Conservation (phyloP, 495 filamentous ascomycete species). For the Daldinia concentrica region DNA sequence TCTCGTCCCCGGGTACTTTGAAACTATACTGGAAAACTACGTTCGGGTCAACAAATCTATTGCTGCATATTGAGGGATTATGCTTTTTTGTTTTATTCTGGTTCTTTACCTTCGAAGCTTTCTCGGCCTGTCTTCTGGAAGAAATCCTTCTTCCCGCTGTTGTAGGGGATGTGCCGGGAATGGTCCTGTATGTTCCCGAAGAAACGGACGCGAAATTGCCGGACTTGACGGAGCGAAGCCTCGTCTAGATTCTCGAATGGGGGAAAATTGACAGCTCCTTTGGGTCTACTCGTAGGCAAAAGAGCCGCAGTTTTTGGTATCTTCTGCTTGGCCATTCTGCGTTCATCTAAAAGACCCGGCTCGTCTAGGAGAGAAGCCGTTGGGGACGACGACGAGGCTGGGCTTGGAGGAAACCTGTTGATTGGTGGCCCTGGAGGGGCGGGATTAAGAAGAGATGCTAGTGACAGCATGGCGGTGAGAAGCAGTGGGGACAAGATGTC, state of each 20-base stretch:
- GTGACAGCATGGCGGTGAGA: constrained; percentile 60
- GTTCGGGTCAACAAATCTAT: constrained; percentile 28
- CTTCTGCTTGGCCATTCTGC: constrained; percentile 51
- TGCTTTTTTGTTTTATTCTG: constrained; percentile 8
- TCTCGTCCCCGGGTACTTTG: constrained; percentile 71
- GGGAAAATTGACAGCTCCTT: constrained; percentile 71
- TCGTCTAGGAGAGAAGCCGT: constrained; percentile 44
- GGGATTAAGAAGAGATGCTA: constrained; percentile 71
- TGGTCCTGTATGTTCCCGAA: constrained; percentile 73
- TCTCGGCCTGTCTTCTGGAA: constrained; percentile 84
- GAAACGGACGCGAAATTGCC: constrained; percentile 70
- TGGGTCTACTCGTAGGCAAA: constrained; percentile 64
- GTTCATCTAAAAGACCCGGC: constrained; percentile 37
- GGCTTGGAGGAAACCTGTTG: constrained; percentile 44
- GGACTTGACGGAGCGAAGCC: constrained; percentile 62
- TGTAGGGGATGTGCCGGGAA: constrained; percentile 86
- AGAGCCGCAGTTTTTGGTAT: constrained; percentile 69
- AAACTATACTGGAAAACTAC: constrained; percentile 94
- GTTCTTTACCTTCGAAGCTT: constrained; percentile 80
- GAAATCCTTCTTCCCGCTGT: constrained; percentile 90
- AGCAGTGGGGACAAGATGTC: constrained; percentile 41
- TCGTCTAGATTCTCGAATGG: constrained; percentile 72
- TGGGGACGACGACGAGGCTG: constrained; percentile 45
- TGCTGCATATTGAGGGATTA: constrained; percentile 20
- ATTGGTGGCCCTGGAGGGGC: constrained; percentile 52